Evolutionary conservation across 1,284 basidiomycete genomes (phyloP), one percentile per base, ranked within the genome.

Genomic region (Afroboletus lepidellus): DNA sequence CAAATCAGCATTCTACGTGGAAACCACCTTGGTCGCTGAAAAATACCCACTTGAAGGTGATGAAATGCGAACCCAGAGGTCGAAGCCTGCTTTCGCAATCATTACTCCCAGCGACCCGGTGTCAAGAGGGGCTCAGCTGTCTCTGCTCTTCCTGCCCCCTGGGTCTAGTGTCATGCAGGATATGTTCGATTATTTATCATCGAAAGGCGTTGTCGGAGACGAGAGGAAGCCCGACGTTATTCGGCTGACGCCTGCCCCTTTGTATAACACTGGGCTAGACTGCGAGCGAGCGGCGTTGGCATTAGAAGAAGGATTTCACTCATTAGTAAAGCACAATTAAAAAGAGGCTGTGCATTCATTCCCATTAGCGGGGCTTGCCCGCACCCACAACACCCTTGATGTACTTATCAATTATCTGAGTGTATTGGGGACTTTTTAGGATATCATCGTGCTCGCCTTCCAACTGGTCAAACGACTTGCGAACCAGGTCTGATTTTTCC

Each of bases 211-310:
- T 9, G 79, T 96, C 53, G 93, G 91, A 16, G 94, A 98, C 70
- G 91, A 95, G 71, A 76, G 94, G 60, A 76, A 86, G 62, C 94
- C 95, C 21, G 88, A 92, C 64, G 92, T 98, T 50, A 94, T 98
- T 60, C 81, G 95, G 12, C 73, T 97, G 39, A 81, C 92, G 47
- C 93, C 95, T 32, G 78, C 78, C 11, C 88, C 92, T 36, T 72
- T 97, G 63, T 98, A 96, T 71, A 95, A 89, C 67, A 87, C 85
- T 11, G 77, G 84, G 62, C 72, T 77, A 59, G 94, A 97, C 61
- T 88, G 90, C 55, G 82, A 89, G 58, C 69, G 75, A 44, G 89
- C 85, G 2, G 90, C 78, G 12, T 68, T 70, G 47, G 80, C 79
- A 49, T 66, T 95, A 38, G 83, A 92, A 41, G 72, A 79, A 54